These are phyloP conservation scores for Anthracocystis setariae DNA, from an alignment of 1,284 basidiomycete genomes.

Conservation along the genomic window DNA sequence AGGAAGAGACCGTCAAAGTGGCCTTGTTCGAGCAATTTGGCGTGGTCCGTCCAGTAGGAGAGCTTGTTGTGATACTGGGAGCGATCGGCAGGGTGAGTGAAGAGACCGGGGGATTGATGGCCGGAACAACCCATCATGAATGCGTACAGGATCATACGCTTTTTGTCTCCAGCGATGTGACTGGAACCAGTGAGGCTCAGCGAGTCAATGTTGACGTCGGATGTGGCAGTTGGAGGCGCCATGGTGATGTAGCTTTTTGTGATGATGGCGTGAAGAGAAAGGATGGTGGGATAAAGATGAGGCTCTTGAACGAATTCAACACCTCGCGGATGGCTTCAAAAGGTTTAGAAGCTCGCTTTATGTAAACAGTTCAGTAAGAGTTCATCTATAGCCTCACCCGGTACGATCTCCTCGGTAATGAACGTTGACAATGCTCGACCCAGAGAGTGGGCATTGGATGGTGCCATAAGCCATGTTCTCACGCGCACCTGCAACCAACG, in stretches of 20 bases:
- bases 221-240: conserved; percentile 18
- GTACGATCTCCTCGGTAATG: too few species aligned
- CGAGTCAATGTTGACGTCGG: conserved; percentile 5
- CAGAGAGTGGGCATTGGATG: too few species aligned
- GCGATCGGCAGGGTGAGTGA: conserved; percentile 53
- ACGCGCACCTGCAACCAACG: too few species aligned
- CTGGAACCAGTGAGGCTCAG: conserved; percentile 10
- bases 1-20: conserved; percentile 63
- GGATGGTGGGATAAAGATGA: too few species aligned
- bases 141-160: conserved; percentile 49
- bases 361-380: too few species aligned
- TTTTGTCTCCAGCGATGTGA: not conserved
- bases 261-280: too few species aligned
- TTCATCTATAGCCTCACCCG: too few species aligned
- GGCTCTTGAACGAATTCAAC: too few species aligned
- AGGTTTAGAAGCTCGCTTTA: too few species aligned
- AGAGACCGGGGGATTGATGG: conserved; percentile 60
- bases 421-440: too few species aligned
- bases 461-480: too few species aligned
- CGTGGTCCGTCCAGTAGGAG: conserved; percentile 60
- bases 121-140: conserved; percentile 62
- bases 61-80: conserved; percentile 56
- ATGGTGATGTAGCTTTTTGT: not conserved
- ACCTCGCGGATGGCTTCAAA: too few species aligned
- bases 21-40: conserved; percentile 57